Base-by-base conservation (phyloP, 345 rosid species). In the Melaleuca quinquenervia region DNA sequence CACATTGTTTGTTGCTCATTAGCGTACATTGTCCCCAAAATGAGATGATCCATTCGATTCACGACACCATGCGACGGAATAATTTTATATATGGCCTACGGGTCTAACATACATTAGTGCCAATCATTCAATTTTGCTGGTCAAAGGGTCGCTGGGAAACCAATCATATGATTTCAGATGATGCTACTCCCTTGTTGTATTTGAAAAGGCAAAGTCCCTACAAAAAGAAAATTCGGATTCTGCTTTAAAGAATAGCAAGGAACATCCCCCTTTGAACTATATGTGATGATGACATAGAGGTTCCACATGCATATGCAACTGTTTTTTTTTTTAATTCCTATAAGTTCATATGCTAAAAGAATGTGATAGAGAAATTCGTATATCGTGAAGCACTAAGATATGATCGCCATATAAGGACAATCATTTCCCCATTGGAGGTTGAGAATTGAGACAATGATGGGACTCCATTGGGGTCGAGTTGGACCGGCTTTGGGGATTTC, bases 221-320 rank as follows among this genome's bases (percentile, higher is more conserved):
- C 11, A 70, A 11, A 32, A 18, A 32, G 24, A 60, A 60, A 27
- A 60, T 27, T n/a, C 74, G n/a, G n/a, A 60, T 13, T 60, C 3
- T 11, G 64, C 7, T 56, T 13, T 3, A 14, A 3, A n/a, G 74
- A 70, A 32, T 70, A 70, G 8, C 48, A 32, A 70, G 78, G 8
- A 70, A 32, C 78, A 70, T 70, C 78, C 78, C 78, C 78, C 48
- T 70, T 70, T 70, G 78, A 32, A 70, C 78, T 70, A 70, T 70
- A 70, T 70, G 32, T 18, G 78, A 62, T 62, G 75, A 62, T 32
- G 75, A 32, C 75, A 62, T 29, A 41, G 82, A 64, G 86, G 82
- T 58, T 84, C 86, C 86, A 64, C 82, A 64, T 60, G 86, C 82
- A 84, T 84, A 84, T 84, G 86, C 78, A 50, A 49, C 48, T 64